Conservation (phyloP, 495 filamentous ascomycete species). For the Rostrohypoxylon terebratum region DNA sequence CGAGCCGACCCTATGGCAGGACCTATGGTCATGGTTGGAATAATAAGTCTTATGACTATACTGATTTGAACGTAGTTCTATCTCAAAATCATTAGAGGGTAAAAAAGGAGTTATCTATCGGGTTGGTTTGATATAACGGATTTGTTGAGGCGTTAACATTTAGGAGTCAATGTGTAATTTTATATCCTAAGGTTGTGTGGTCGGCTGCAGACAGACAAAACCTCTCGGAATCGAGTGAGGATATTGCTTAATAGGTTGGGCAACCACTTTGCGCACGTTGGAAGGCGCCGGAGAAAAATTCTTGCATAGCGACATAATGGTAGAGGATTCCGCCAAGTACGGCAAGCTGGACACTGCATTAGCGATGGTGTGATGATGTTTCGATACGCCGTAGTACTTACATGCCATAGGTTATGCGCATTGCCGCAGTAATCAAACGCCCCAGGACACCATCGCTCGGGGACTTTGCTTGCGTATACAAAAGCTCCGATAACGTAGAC, state of each 20-base stretch:
- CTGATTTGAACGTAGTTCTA: conserved; percentile 21
- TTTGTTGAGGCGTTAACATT: not conserved
- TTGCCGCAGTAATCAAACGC: conserved; percentile 94
- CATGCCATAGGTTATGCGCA: conserved; percentile 97
- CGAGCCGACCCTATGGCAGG: conserved; percentile 1
- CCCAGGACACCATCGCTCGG: conserved; percentile 92
- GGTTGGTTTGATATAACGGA: conserved; percentile 13
- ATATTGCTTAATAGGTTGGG: conserved; percentile 53
- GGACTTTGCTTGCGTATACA: conserved; percentile 93
- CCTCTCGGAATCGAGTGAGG: not conserved
- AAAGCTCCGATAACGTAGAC: conserved; percentile 89
- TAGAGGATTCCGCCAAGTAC: conserved; percentile 97
- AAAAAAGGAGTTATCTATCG: not conserved
- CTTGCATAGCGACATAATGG: conserved; percentile 95
- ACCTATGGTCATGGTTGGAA: conserved; percentile 13
- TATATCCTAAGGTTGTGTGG: not conserved
- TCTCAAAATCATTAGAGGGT: not conserved
- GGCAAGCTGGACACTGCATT: conserved; percentile 58
- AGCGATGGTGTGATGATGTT: conserved; percentile 17
- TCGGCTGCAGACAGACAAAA: conserved; percentile 17
- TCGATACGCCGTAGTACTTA: conserved; percentile 51
- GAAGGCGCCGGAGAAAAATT: conserved; percentile 91
- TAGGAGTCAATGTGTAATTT: not conserved
- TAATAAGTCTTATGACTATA: conserved; percentile 19
- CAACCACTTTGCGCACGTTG: conserved; percentile 69